Percentiles rank a stretch among this genome's conserved stretches.
Evolutionary conservation across 306 rosid species (phyloP).

Genomic region (Trichosanthes truncata): DNA sequence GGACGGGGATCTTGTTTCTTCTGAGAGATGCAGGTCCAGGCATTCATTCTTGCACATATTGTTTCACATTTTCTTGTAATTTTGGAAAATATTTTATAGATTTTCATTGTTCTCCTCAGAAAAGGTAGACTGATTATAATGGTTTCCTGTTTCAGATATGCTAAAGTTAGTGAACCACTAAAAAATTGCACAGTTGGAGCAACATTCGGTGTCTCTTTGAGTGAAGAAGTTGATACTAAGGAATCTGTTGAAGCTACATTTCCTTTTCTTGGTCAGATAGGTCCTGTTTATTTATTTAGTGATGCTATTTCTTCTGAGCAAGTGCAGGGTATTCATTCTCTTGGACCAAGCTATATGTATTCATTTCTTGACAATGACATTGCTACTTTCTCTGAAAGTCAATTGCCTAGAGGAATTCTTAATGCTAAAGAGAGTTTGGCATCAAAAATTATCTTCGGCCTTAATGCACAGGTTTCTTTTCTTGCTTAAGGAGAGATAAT

Average conservation of each 20-base stretch:
- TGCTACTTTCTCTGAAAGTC: constrained; percentile 52
- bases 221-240: constrained; percentile 45
- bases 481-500: neutral
- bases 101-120: constrained; percentile 2
- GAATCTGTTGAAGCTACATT: constrained; percentile 58
- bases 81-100: neutral
- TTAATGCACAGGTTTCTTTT: constrained; percentile 81
- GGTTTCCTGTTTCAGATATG: constrained; percentile 55
- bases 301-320: constrained; percentile 87
- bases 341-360: constrained; percentile 99
- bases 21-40: constrained; percentile 92
- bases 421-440: constrained; percentile 86
- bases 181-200: constrained; percentile 83
- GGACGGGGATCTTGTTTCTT: constrained; percentile 86
- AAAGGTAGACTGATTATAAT: constrained; percentile 12
- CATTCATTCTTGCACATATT: constrained; percentile 8
- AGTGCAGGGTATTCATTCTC: constrained; percentile 72
- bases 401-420: constrained; percentile 65
- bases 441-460: constrained; percentile 75
- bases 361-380: constrained; percentile 87
- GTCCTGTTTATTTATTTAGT: constrained; percentile 76
- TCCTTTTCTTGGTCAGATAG: constrained; percentile 89
- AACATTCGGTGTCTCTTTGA: constrained; percentile 41
- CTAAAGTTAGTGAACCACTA: constrained; percentile 69
- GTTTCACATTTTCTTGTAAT: neutral